Percentiles rank a stretch among this genome's conserved stretches.
These are phyloP conservation scores for Puccinia novopanici DNA, from an alignment of 1,284 basidiomycete species.

Conservation along the genomic window DNA sequence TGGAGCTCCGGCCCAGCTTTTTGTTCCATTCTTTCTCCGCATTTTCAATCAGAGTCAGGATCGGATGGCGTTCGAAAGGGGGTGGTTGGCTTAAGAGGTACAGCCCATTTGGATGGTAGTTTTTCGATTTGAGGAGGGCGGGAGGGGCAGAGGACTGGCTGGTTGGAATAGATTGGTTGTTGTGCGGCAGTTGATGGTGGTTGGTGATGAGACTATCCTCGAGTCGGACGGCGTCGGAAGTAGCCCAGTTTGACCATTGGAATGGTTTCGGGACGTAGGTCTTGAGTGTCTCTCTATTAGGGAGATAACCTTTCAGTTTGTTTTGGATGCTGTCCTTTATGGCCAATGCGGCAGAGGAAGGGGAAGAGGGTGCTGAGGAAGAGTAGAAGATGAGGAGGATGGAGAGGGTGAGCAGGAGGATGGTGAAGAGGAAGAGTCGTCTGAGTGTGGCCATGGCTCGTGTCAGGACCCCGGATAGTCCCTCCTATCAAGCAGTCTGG, in stretches of 20 bases:
- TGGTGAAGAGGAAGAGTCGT: slow-evolving; percentile 19
- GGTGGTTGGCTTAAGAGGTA: background rate
- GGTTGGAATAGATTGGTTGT: background rate
- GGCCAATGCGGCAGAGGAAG: background rate
- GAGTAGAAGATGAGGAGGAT: slow-evolving; percentile 14
- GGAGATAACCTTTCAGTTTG: slow-evolving; percentile 18
- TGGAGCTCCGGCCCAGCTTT: slow-evolving; percentile 20
- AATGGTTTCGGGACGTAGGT: slow-evolving; percentile 35
- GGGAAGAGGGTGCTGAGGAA: background rate
- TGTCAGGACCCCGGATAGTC: too few species aligned
- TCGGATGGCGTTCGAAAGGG: slow-evolving; percentile 40
- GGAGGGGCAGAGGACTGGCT: background rate
- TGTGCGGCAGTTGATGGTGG: background rate
- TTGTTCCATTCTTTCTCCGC: slow-evolving; percentile 28
- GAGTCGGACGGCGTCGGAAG: slow-evolving; percentile 21
- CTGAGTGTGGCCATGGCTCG: background rate
- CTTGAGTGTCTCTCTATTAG: slow-evolving; percentile 24
- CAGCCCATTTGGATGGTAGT: slow-evolving; percentile 36
- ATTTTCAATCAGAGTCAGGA: slow-evolving; percentile 29
- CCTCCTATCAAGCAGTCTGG: too few species aligned
- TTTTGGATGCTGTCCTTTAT: slow-evolving; percentile 16
- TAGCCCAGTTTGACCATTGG: slow-evolving; percentile 46
- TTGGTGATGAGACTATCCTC: slow-evolving; percentile 37
- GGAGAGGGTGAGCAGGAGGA: background rate
- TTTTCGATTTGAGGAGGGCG: background rate